Conservation (phyloP, 2,329 filamentous ascomycete species). For the Fusarium pseudograminearum region DNA sequence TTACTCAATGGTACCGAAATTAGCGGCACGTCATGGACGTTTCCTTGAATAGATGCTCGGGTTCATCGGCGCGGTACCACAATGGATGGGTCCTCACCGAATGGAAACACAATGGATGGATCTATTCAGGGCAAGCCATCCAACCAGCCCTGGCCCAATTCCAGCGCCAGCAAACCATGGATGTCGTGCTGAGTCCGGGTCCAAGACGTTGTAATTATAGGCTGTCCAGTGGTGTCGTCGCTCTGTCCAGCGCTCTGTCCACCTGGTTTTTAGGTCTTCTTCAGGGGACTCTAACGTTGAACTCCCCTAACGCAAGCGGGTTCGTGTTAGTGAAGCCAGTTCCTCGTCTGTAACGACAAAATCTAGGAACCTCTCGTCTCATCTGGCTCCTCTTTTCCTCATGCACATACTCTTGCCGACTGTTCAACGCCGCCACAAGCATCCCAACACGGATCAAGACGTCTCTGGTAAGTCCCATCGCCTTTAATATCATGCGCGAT, state of each 20-base stretch:
- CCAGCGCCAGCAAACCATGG: slow-evolving; percentile 15
- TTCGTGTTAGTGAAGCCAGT: slow-evolving; percentile 47
- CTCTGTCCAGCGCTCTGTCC: slow-evolving; percentile 12
- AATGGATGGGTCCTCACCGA: slow-evolving; percentile 32
- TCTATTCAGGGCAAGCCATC: slow-evolving; percentile 39
- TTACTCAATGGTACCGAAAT: slow-evolving; percentile 18
- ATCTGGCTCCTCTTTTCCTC: slow-evolving; percentile 59
- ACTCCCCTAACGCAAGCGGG: slow-evolving; percentile 23
- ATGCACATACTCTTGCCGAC: slow-evolving; percentile 56
- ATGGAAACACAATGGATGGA: slow-evolving; percentile 22
- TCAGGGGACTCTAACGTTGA: slow-evolving; percentile 25
- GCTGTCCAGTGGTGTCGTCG: slow-evolving; percentile 1
- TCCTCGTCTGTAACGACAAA: slow-evolving; percentile 51
- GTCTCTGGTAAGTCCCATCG: slow-evolving; percentile 55
- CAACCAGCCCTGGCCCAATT: slow-evolving; percentile 41
- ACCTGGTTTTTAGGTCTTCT: slow-evolving; percentile 21
- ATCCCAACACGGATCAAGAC: slow-evolving; percentile 50
- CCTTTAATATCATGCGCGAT: slow-evolving; percentile 54
- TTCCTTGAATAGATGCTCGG: slow-evolving; percentile 31
- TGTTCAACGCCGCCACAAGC: slow-evolving; percentile 51
- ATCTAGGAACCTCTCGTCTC: slow-evolving; percentile 54
- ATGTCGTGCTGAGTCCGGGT: slow-evolving; percentile 11
- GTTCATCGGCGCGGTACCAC: slow-evolving; percentile 30
- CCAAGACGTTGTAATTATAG: slow-evolving; percentile 24
- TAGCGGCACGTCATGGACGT: slow-evolving; percentile 20